phyloP scores from a whole-genome alignment of 2,329 filamentous ascomycete genomes.

The Hypoxylon rubiginosum region DNA sequence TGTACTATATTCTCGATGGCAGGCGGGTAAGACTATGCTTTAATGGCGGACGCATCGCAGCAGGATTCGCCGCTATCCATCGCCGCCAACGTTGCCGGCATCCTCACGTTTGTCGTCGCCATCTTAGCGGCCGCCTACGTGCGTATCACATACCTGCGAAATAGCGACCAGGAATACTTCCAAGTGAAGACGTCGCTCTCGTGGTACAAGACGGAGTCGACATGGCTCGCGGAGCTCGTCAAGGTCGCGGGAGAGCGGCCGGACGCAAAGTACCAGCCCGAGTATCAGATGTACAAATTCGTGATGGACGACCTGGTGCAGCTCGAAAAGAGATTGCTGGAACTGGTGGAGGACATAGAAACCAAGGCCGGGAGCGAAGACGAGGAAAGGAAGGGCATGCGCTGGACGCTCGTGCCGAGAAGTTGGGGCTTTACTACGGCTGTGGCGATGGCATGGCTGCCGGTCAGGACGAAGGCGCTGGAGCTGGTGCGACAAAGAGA shows the following conservation, averaged over 20 bases:
- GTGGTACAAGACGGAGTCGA: constrained; percentile 65
- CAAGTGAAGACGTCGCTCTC: constrained; percentile 61
- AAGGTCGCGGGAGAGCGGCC: constrained; percentile 47
- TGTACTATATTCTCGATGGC: background rate
- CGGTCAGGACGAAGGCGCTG: constrained; percentile 59
- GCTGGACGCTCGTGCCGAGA: constrained; percentile 57
- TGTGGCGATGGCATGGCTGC: constrained; percentile 62
- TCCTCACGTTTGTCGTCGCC: constrained; percentile 63
- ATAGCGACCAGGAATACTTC: constrained; percentile 63
- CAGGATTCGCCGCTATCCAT: constrained; percentile 61
- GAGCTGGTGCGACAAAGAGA: constrained; percentile 62
- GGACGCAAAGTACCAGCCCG: constrained; percentile 50
- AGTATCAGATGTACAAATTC: constrained; percentile 63
- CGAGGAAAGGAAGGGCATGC: constrained; percentile 39
- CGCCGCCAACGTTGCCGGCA: constrained; percentile 59
- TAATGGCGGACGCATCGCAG: constrained; percentile 45
- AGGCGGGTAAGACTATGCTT: constrained; percentile 13
- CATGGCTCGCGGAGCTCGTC: constrained; percentile 60
- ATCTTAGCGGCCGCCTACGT: constrained; percentile 60
- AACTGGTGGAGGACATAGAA: constrained; percentile 61
- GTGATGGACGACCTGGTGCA: constrained; percentile 62
- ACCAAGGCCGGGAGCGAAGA: constrained; percentile 46
- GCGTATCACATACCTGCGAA: constrained; percentile 60
- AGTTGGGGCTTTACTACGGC: constrained; percentile 56
- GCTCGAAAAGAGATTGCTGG: constrained; percentile 60